These are phyloP conservation scores for Gloeopeniophorella convolvens DNA, from an alignment of 768 basidiomycete genomes.

Conservation along the genomic window DNA sequence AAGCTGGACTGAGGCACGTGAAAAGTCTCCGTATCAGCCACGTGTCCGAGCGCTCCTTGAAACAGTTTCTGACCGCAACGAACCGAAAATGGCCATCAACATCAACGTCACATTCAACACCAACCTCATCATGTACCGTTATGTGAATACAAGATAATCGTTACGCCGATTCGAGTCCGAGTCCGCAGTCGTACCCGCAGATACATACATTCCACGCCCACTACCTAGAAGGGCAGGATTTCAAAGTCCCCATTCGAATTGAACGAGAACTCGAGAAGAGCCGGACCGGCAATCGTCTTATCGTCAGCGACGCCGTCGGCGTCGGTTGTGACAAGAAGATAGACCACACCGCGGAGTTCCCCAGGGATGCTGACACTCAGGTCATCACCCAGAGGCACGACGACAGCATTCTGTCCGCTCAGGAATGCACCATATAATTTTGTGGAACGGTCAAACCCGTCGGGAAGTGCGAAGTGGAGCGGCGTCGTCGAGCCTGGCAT, in stretches of 20 bases:
- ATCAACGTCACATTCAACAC: no score
- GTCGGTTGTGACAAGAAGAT: conserved; percentile 13
- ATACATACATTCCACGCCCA: not conserved
- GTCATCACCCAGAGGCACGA: conserved; percentile 13
- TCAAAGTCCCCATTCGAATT: conserved; percentile 3
- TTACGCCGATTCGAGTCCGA: no score
- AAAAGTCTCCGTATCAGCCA: no score
- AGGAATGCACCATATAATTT: conserved; percentile 18
- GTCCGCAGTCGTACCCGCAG: no score
- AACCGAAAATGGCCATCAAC: no score
- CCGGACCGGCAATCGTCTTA: conserved; percentile 18
- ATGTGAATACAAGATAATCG: no score
- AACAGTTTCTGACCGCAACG: no score
- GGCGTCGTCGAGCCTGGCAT: conserved; percentile 11
- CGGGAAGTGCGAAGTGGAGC: conserved; percentile 3
- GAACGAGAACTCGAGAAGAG: conserved; percentile 18
- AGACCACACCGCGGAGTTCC: conserved; percentile 11
- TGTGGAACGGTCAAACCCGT: not conserved
- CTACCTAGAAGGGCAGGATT: not conserved
- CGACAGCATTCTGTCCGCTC: conserved; percentile 14
- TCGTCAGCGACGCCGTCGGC: conserved; percentile 10
- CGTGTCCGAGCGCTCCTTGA: no score
- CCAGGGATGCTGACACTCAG: conserved; percentile 11
- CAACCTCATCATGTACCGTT: no score
- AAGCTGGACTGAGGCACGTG: no score